Evolutionary conservation across 2,329 filamentous ascomycete species (phyloP).

Genomic region (Cordyceps javanica): DNA sequence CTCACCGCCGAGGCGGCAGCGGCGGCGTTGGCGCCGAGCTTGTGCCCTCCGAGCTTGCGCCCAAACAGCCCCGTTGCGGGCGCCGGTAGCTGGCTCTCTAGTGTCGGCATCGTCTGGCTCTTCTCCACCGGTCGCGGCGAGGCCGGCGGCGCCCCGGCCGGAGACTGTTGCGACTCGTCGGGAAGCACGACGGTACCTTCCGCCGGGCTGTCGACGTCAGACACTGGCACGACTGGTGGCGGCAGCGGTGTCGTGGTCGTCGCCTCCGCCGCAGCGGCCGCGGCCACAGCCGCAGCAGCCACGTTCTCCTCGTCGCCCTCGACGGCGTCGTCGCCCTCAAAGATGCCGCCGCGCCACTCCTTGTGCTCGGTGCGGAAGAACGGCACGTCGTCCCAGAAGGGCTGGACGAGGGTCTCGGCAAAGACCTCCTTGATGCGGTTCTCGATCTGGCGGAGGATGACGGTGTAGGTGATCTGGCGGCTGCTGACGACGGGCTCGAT

Average conservation of each 20-base stretch:
- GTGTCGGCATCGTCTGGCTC: constrained; percentile 43
- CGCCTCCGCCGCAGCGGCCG: not conserved
- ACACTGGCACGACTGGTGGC: not conserved
- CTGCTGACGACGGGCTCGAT: constrained; percentile 94
- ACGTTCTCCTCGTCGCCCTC: constrained; percentile 16
- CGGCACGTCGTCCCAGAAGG: constrained; percentile 94
- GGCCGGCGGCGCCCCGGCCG: constrained; percentile 24
- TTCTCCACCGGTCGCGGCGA: constrained; percentile 48
- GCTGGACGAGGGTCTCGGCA: constrained; percentile 82
- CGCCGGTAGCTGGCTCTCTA: constrained; percentile 31
- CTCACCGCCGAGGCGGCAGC: constrained; percentile 41
- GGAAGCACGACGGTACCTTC: not conserved
- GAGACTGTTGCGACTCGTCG: not conserved
- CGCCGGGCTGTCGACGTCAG: not conserved
- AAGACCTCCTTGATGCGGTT: constrained; percentile 91
- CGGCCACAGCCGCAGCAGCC: not conserved
- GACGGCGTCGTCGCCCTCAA: constrained; percentile 48
- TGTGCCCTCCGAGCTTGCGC: constrained; percentile 37
- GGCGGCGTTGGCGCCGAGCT: constrained; percentile 24
- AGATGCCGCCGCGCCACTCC: constrained; percentile 80
- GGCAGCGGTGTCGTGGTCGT: not conserved
- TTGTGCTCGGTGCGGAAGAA: constrained; percentile 80
- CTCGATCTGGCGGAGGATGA: constrained; percentile 90
- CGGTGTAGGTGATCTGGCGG: constrained; percentile 87
- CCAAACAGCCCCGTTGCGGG: constrained; percentile 41